These are phyloP conservation scores for Fusarium sororula DNA, from an alignment of 2,329 filamentous ascomycete genomes.

Conservation along the genomic window DNA sequence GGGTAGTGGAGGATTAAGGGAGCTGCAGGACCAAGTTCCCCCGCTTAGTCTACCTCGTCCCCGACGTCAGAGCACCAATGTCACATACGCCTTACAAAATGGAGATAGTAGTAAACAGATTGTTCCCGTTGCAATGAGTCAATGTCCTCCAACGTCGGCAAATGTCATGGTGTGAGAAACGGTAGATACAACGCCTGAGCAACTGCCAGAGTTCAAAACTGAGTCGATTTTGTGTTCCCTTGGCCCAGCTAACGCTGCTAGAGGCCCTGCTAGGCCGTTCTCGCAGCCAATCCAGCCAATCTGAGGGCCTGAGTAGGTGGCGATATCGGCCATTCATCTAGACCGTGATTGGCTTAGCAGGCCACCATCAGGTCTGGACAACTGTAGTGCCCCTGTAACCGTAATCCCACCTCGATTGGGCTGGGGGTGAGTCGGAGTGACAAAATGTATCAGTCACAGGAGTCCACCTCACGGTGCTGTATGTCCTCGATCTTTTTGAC, in stretches of 20 bases:
- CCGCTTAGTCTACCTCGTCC: neutral
- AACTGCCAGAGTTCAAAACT: neutral
- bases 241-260: neutral
- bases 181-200: neutral
- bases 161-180: neutral
- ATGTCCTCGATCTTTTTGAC: neutral
- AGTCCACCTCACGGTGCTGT: rapidly evolving
- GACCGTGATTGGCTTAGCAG: neutral
- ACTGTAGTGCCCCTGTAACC: neutral
- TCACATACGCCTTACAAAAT: neutral
- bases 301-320: neutral
- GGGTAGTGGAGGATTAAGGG: neutral
- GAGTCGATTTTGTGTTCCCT: neutral
- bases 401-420: neutral
- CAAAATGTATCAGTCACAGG: neutral
- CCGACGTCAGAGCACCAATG: neutral
- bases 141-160: neutral
- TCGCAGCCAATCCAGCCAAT: neutral
- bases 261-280: neutral
- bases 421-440: neutral
- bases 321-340: neutral
- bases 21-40: constrained; percentile 18
- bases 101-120: neutral
- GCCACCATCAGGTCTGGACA: neutral
- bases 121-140: neutral